Base-by-base conservation (phyloP, 345 rosid genomes). In the Eucalyptus virginea region DNA sequence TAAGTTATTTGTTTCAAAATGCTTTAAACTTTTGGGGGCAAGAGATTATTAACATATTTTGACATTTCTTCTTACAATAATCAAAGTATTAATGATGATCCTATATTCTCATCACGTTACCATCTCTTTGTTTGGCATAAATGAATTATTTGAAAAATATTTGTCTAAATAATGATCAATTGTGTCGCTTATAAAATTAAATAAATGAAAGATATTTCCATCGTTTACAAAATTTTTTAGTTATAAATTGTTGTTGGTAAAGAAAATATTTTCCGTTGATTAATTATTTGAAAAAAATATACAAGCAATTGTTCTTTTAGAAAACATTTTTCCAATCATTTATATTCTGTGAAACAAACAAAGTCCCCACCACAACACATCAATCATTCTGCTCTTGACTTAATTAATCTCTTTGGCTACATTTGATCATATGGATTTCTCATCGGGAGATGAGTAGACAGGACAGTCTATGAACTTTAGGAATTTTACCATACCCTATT, bases 381-480 rank as follows among this genome's bases (percentile, higher is more conserved):
- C 32, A 28, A 12, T 28, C 67, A 60, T 60, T 60, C 2, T 1
- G 2, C 17, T 28, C 67, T 60, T 12, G 32, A 28, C 32, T 6
- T 3, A 28, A 60, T 60, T 28, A 60, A 60, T 60, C 67, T 12
- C 26, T 56, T 56, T 56, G 62, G 28, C 62, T 56, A 56, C 28
- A 24, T 56, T 56, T 56, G 28, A 9, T 56, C 28, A 9, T 56
- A 8, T 24, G 28, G 6, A 56, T 56, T 56, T 56, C 11, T 1
- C 28, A 23, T 0, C 3, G 1, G 3, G 62, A 56, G 26, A 56
- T 21, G 6, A 24, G 0, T 56, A 56, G 62, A 9, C 23, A 9
- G 13, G 62, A 56, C 9, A 56, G 5, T 28, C 23, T 56, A 56
- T 56, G 6, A 9, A 56, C 26, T 56, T 56, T 23, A 56, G 1